phyloP scores from a whole-genome alignment of 345 rosid species.

The Citrus cavaleriei region DNA sequence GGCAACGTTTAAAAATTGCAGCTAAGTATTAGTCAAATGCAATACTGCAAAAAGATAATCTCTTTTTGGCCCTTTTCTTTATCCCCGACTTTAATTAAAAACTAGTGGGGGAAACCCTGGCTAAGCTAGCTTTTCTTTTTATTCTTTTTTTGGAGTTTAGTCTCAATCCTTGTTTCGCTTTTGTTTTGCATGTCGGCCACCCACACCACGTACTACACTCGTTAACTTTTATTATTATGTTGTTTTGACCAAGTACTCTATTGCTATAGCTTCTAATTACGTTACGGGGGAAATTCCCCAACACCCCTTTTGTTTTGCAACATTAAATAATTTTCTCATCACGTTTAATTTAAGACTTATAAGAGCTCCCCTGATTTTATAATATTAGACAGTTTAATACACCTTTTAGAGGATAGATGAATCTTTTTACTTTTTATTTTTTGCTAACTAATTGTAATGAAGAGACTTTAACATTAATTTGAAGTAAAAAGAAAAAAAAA shows the following conservation, averaged over 20 bases:
- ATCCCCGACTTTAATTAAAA: neutral
- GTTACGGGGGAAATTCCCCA: too few relatives aligned
- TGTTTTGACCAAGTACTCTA: conserved; percentile 18
- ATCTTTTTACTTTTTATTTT: too few relatives aligned
- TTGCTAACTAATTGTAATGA: too few relatives aligned
- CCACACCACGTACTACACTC: neutral
- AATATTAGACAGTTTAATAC: too few relatives aligned
- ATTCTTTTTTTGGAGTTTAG: conserved; percentile 18
- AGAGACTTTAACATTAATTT: too few relatives aligned
- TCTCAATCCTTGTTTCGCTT: conserved; percentile 32
- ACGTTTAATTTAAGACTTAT: too few relatives aligned
- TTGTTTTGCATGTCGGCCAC: conserved; percentile 47
- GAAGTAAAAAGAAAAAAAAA: too few relatives aligned
- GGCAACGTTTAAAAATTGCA: conserved; percentile 22
- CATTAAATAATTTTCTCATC: too few relatives aligned
- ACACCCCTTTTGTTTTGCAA: too few relatives aligned
- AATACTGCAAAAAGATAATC: conserved; percentile 30
- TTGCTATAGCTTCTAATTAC: too few relatives aligned
- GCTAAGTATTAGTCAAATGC: conserved; percentile 26
- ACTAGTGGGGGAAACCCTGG: conserved; percentile 22
- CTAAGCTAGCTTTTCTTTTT: neutral
- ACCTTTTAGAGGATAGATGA: too few relatives aligned
- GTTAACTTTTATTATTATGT: neutral
- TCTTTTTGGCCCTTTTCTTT: conserved; percentile 24
- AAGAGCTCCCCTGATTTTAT: too few relatives aligned